Percentiles rank a stretch among this genome's conserved stretches.
phyloP scores from a whole-genome alignment of 2,329 filamentous ascomycete species.

The Venturia aucupariae region DNA sequence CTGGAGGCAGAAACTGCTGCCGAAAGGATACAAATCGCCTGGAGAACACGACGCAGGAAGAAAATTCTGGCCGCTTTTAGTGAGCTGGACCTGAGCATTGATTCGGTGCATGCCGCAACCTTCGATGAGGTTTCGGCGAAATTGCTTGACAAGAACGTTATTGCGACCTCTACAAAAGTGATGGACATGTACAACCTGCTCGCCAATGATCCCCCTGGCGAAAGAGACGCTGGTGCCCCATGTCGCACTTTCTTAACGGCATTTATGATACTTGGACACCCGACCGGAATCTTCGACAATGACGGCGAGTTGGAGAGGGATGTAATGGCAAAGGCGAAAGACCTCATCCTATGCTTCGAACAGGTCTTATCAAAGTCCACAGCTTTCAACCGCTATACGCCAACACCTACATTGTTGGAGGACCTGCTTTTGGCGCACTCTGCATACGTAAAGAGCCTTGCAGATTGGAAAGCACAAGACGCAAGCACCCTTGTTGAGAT shows the following conservation, averaged over 20 bases:
- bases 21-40: conserved; percentile 58
- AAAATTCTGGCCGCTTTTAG: conserved; percentile 57
- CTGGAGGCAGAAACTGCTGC: conserved; percentile 55
- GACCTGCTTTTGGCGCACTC: conserved; percentile 61
- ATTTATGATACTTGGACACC: conserved; percentile 71
- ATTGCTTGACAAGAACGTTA: conserved; percentile 56
- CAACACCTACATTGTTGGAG: conserved; percentile 52
- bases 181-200: conserved; percentile 59
- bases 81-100: conserved; percentile 58
- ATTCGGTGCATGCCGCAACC: conserved; percentile 57
- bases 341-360: conserved; percentile 71
- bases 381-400: conserved; percentile 55
- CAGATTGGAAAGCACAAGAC: conserved; percentile 75
- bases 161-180: conserved; percentile 56
- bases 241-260: conserved; percentile 64
- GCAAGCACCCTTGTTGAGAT: conserved; percentile 69
- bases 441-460: conserved; percentile 68
- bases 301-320: conserved; percentile 62
- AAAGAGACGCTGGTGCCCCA: conserved; percentile 45
- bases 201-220: conserved; percentile 49
- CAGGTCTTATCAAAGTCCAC: conserved; percentile 59
- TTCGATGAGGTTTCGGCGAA: conserved; percentile 67
- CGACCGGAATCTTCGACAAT: conserved; percentile 66
- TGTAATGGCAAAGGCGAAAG: conserved; percentile 67
- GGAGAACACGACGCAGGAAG: conserved; percentile 51